A percentile compares a stretch with the other conserved stretches of the same genome.
Conservation (phyloP, 2,329 filamentous ascomycete species). For the Pseudogymnoascus destructans region DNA sequence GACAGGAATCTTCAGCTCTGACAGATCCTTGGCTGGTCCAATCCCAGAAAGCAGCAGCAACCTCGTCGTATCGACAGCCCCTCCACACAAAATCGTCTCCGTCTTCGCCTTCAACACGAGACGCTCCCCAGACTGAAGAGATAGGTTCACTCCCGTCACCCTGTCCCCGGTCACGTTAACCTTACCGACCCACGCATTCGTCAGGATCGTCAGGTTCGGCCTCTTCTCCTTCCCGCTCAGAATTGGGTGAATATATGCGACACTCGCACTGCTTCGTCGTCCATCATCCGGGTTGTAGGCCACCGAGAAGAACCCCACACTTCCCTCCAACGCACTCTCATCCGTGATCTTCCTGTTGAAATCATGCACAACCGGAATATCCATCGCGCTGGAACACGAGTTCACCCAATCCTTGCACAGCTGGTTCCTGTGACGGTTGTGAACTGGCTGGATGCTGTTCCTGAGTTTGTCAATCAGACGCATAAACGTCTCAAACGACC, state of each 20-base stretch:
- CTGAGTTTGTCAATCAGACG: slow-evolving; percentile 70
- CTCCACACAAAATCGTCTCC: slow-evolving; percentile 48
- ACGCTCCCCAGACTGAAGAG: slow-evolving; percentile 38
- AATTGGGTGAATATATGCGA: slow-evolving; percentile 88
- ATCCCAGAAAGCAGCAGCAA: slow-evolving; percentile 30
- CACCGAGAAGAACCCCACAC: slow-evolving; percentile 82
- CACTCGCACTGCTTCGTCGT: slow-evolving; percentile 70
- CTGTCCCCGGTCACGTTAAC: slow-evolving; percentile 57
- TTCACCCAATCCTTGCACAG: slow-evolving; percentile 83
- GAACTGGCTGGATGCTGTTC: slow-evolving; percentile 83
- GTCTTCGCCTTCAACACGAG: slow-evolving; percentile 49
- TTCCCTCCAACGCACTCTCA: slow-evolving; percentile 58
- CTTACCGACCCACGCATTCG: slow-evolving; percentile 76
- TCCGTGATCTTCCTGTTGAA: slow-evolving; percentile 75
- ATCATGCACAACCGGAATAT: slow-evolving; percentile 70
- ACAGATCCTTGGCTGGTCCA: slow-evolving; percentile 24
- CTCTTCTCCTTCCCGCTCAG: slow-evolving; percentile 69
- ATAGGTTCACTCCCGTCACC: slow-evolving; percentile 62
- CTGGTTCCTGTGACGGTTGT: slow-evolving; percentile 75
- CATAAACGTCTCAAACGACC: slow-evolving; percentile 77
- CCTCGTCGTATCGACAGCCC: slow-evolving; percentile 28
- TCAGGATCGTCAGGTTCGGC: slow-evolving; percentile 74
- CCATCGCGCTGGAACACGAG: slow-evolving; percentile 63
- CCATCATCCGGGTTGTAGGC: slow-evolving; percentile 85
- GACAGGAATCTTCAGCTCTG: slow-evolving; percentile 24